Percentiles rank a stretch among this genome's conserved stretches.
Evolutionary conservation across 768 basidiomycete species (phyloP).

Genomic region (Pholiota molesta): DNA sequence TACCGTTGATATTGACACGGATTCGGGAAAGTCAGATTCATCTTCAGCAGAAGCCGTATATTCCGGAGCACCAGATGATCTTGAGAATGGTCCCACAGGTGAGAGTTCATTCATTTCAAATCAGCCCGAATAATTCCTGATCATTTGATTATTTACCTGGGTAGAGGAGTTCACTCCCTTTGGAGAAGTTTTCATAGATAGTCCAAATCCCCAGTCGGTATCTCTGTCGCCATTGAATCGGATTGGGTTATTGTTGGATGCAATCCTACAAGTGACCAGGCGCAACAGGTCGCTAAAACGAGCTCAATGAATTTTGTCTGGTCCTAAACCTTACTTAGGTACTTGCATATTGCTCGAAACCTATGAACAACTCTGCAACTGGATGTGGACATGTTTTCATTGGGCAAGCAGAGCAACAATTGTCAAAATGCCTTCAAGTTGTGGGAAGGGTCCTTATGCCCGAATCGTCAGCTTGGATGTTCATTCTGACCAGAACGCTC

Average conservation of each 20-base stretch:
- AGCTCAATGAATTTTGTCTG: not conserved
- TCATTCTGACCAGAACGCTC: conserved; percentile 22
- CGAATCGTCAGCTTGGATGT: conserved; percentile 22
- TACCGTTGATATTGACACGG: conserved; percentile 24
- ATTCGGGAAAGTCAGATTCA: conserved; percentile 7
- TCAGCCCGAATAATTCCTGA: not conserved
- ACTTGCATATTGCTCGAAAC: conserved; percentile 23
- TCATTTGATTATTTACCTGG: not conserved
- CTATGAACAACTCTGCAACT: conserved; percentile 14
- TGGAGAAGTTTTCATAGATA: conserved; percentile 25
- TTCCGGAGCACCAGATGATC: conserved; percentile 1
- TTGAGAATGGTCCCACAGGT: conserved; percentile 1
- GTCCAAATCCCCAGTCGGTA: conserved; percentile 27
- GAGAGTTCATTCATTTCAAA: too few species aligned
- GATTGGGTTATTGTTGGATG: conserved; percentile 28
- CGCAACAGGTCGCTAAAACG: conserved; percentile 17
- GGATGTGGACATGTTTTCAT: conserved; percentile 27
- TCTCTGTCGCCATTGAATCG: conserved; percentile 22
- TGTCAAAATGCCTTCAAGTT: conserved; percentile 24
- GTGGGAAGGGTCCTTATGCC: conserved; percentile 30
- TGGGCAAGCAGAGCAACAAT: conserved; percentile 26
- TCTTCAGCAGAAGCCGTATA: conserved; percentile 4
- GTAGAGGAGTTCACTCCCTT: conserved; percentile 14
- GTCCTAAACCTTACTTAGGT: conserved; percentile 14
- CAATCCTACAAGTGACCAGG: conserved; percentile 21